Evolutionary conservation across 2,329 filamentous ascomycete species (phyloP), one percentile per base, ranked within the genome.

Genomic region (Dactylellina parvicollis): DNA sequence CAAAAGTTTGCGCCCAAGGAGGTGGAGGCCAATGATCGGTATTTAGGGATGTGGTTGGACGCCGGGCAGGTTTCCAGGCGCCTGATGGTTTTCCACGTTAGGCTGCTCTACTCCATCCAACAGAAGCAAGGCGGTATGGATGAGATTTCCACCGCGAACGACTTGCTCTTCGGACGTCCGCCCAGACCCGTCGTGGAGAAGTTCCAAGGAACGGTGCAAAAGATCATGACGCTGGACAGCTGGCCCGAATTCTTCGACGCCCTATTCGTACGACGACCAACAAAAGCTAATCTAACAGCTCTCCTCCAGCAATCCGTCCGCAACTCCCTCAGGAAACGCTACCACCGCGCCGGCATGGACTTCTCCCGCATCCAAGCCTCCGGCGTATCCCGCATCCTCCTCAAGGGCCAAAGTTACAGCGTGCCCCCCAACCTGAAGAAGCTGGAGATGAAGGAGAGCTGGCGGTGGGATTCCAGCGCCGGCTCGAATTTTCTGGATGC

Each of bases 241-340:
- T 66, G 69, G 69, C 47, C 55, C 10, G 60, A 67, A 2, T 74
- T 74, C 61, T 74, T 74, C 61, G 62, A 67, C 10, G 60, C 60
- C 16, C 18, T 67, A n/a, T 66, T 74, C 40, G 69, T 74, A 5
- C 56, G 46, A 10, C 46, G 38, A 4, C 60, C 69, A 4, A 46
- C 54, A 2, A 36, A 50, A 2, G 60, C 54, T 3, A 49, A 38
- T 4, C 50, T 74, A 5, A 74, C 69, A 2, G 60, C 26, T 1
- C 18, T 67, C 2, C 52, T 74, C 7, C 60, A 74, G 20, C 69
- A 74, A 22, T 24, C 47, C 24, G 69, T 74, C n/a, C 55, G 69
- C 18, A 74, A 74, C 24, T 74, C 69, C 3, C 16, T 74, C 28
- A 47, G 54, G 26, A 74, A 67, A 32, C 36, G 60, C 14, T 67